These are phyloP conservation scores for Pseudogymnoascus pannorum DNA, from an alignment of 2,329 filamentous ascomycete species.

Conservation along the genomic window DNA sequence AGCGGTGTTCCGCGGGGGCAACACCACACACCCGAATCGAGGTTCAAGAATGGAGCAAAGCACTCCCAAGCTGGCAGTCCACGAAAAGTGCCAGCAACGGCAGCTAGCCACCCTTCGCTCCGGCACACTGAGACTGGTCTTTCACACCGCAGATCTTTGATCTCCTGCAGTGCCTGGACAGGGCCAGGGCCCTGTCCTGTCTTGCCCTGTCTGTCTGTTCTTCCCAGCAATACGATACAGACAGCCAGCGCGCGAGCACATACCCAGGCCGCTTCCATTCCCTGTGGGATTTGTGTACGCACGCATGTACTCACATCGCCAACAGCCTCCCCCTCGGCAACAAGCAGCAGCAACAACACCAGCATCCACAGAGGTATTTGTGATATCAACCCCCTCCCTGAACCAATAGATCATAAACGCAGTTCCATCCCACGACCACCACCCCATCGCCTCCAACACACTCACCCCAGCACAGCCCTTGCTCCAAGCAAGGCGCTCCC, in stretches of 20 bases:
- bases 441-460: too few species aligned
- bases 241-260: not conserved
- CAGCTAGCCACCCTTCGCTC: not conserved
- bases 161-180: not conserved
- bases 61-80: too few species aligned
- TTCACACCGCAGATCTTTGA: not conserved
- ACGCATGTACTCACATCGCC: not conserved
- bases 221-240: not conserved
- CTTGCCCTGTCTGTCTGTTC: not conserved
- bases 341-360: not conserved
- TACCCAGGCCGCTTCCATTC: too few species aligned
- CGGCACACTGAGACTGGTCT: not conserved
- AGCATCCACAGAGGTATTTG: not conserved
- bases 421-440: too few species aligned
- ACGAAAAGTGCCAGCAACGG: too few species aligned
- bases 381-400: not conserved
- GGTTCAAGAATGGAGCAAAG: not conserved
- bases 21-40: not conserved
- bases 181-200: too few species aligned
- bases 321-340: not conserved
- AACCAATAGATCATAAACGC: not conserved
- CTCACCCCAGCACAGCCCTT: too few species aligned
- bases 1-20: not conserved
- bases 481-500: too few species aligned
- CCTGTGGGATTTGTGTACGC: not conserved